Evolutionary conservation across 2,329 filamentous ascomycete genomes (phyloP).

Genomic region (Colletotrichum tropicale): DNA sequence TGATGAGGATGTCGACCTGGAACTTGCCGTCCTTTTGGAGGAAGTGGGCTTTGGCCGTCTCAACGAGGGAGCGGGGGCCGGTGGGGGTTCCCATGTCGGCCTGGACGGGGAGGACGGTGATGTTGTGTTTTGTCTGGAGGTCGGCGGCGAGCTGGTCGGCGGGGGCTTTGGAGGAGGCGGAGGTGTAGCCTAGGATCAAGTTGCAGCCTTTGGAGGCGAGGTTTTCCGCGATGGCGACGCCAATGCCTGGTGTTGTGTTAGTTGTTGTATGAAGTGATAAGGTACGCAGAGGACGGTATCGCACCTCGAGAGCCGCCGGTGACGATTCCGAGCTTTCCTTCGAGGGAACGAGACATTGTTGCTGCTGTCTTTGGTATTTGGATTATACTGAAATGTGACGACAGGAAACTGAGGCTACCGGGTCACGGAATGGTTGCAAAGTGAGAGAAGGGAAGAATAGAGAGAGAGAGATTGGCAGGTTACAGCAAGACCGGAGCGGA

Average conservation of each 20-base stretch:
- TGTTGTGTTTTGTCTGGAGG: conserved; percentile 61
- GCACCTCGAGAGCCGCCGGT: conserved; percentile 81
- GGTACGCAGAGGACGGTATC: not conserved
- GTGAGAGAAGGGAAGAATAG: not conserved
- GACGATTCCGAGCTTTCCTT: conserved; percentile 79
- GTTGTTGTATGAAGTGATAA: not conserved
- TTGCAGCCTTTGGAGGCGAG: conserved; percentile 74
- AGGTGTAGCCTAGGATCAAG: conserved; percentile 74
- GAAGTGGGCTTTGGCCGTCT: conserved; percentile 52
- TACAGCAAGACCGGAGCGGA: not conserved
- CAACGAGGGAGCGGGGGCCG: conserved; percentile 65
- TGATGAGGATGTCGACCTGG: conserved; percentile 82
- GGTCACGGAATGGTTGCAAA: not conserved
- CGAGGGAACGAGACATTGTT: conserved; percentile 51
- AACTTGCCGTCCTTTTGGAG: conserved; percentile 49
- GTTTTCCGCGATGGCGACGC: conserved; percentile 66
- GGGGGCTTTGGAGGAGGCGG: conserved; percentile 35
- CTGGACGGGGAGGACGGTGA: conserved; percentile 68
- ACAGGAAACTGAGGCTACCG: not conserved
- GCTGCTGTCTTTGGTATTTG: not conserved
- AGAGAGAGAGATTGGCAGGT: not conserved
- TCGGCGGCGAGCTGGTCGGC: conserved; percentile 67
- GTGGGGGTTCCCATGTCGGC: conserved; percentile 71
- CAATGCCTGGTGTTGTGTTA: conserved; percentile 66
- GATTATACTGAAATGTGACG: not conserved